Evolutionary conservation across 352 stramenopile species (phyloP).

Genomic region (Phytopythium kandeliae): DNA sequence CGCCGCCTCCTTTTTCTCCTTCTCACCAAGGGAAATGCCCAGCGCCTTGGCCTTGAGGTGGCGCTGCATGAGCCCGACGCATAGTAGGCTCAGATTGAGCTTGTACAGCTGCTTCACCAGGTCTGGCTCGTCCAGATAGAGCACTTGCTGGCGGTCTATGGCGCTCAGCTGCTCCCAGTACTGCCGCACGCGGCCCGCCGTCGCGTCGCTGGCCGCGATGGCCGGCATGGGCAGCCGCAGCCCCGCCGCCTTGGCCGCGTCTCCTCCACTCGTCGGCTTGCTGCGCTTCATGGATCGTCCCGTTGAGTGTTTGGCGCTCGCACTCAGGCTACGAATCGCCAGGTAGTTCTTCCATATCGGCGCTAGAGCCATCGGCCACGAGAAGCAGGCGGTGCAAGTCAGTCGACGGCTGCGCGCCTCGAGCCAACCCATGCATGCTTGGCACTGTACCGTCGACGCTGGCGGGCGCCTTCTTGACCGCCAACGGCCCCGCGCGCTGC

Average conservation of each 20-base stretch:
- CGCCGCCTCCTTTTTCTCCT: constrained; percentile 15
- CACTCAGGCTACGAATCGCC: constrained; percentile 18
- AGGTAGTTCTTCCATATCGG: constrained; percentile 71
- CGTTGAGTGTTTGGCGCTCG: too few species aligned
- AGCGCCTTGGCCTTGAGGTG: constrained; percentile 48
- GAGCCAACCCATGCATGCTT: too few species aligned
- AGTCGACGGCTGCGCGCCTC: neutral
- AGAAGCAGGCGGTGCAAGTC: too few species aligned
- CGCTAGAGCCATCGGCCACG: too few species aligned
- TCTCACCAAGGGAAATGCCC: neutral
- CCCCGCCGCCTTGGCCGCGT: too few species aligned
- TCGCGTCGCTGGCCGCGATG: neutral
- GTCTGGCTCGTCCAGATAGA: constrained; percentile 77
- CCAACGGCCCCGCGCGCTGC: constrained; percentile 10
- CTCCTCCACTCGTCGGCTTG: neutral
- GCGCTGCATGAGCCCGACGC: constrained; percentile 78
- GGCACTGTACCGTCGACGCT: constrained; percentile 15
- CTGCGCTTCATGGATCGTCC: constrained; percentile 4
- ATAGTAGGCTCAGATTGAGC: constrained; percentile 79
- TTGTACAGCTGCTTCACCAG: constrained; percentile 86
- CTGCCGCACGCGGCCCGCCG: constrained; percentile 23
- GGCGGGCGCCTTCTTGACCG: constrained; percentile 20
- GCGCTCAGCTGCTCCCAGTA: constrained; percentile 70
- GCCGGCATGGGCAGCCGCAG: neutral
- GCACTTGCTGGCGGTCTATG: constrained; percentile 61